phyloP scores from a whole-genome alignment of 2,329 filamentous ascomycete genomes.

The Aureobasidium sp. region DNA sequence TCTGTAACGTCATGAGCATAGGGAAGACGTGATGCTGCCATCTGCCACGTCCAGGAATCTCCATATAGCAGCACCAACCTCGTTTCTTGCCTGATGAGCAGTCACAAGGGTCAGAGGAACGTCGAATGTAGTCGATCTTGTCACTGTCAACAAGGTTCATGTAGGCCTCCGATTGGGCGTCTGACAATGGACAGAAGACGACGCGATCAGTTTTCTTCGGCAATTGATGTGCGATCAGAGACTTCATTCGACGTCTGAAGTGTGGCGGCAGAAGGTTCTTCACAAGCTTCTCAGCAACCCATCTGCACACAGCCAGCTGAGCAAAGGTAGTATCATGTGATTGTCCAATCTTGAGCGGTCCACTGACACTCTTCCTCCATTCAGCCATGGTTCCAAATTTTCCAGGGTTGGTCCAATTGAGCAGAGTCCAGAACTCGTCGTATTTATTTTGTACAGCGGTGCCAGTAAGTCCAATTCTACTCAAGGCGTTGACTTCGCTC shows the following conservation, averaged over 20 bases:
- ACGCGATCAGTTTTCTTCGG: constrained; percentile 92
- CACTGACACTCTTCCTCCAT: constrained; percentile 72
- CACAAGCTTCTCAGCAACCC: constrained; percentile 76
- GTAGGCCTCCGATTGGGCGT: constrained; percentile 74
- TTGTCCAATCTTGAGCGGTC: constrained; percentile 78
- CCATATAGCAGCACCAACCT: constrained; percentile 72
- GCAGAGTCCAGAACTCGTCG: constrained; percentile 88
- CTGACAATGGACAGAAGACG: constrained; percentile 87
- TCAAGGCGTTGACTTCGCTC: constrained; percentile 84
- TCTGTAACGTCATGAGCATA: constrained; percentile 72
- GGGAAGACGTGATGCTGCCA: constrained; percentile 83
- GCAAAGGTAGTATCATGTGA: constrained; percentile 82
- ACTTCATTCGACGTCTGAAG: constrained; percentile 89
- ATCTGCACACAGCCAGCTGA: constrained; percentile 73
- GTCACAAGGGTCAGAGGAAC: constrained; percentile 59
- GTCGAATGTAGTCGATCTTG: constrained; percentile 61
- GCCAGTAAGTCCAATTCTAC: constrained; percentile 85
- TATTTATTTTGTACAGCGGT: constrained; percentile 98
- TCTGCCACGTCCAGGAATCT: constrained; percentile 53
- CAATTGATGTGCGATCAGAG: constrained; percentile 81
- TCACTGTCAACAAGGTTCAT: constrained; percentile 70
- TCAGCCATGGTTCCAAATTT: constrained; percentile 57
- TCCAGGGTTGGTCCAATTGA: constrained; percentile 95
- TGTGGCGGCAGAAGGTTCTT: constrained; percentile 81
- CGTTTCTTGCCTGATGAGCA: constrained; percentile 63